A percentile compares a stretch with the other conserved stretches of the same genome.
phyloP scores from a whole-genome alignment of 768 basidiomycete genomes.

The Mycena metata region DNA sequence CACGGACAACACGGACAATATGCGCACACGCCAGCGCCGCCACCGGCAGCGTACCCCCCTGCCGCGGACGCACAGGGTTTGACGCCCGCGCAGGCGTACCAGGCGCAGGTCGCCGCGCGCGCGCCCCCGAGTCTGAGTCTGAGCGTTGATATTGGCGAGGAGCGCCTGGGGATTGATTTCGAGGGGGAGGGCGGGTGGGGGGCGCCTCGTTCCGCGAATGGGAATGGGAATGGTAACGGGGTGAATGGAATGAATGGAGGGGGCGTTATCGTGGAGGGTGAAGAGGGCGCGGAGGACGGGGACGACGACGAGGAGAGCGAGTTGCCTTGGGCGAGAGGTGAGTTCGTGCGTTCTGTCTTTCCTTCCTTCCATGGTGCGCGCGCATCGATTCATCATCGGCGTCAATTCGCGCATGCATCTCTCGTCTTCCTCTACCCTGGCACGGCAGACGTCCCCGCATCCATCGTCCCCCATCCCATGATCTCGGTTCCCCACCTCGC shows the following conservation, averaged over 20 bases:
- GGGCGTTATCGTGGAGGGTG: slow-evolving; percentile 62
- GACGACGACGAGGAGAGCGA: slow-evolving; percentile 39
- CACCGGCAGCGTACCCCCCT: slow-evolving; percentile 48
- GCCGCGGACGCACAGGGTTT: slow-evolving; percentile 68
- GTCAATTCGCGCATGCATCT: no score
- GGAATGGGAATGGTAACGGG: slow-evolving; percentile 67
- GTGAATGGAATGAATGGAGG: neutral
- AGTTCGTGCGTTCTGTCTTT: slow-evolving; percentile 9
- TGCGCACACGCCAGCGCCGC: no score
- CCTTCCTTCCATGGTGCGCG: neutral
- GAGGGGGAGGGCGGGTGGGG: slow-evolving; percentile 44
- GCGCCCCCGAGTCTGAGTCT: slow-evolving; percentile 50
- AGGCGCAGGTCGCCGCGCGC: slow-evolving; percentile 73
- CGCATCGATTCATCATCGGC: no score
- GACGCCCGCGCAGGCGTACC: slow-evolving; percentile 86
- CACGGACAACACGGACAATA: no score
- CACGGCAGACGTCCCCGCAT: no score
- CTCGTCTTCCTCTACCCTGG: no score
- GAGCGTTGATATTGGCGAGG: slow-evolving; percentile 62
- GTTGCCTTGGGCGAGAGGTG: slow-evolving; percentile 38
- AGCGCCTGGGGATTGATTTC: slow-evolving; percentile 72
- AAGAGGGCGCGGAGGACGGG: slow-evolving; percentile 12
- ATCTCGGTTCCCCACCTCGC: no score
- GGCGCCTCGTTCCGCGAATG: slow-evolving; percentile 57
- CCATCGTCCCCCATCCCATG: no score